Conservation (phyloP, 164 flowering plant genomes). For the Aristolochia fimbriata region DNA sequence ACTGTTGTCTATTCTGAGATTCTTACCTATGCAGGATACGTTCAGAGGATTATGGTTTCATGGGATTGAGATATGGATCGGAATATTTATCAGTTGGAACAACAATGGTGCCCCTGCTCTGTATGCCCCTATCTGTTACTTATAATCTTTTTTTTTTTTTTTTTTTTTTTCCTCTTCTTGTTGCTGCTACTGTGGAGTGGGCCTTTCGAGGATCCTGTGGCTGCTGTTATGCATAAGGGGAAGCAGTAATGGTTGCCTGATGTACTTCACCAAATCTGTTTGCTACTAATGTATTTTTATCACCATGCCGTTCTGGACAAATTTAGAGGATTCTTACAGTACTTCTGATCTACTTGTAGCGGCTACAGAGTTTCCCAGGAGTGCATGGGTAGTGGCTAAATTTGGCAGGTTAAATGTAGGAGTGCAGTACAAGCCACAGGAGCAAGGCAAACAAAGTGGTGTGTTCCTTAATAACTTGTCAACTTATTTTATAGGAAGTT, state of each 20-base stretch:
- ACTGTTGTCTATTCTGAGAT: no score
- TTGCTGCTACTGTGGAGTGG: not conserved
- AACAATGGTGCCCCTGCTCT: slow-evolving; percentile 51
- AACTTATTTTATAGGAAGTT: no score
- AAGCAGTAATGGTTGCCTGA: not conserved
- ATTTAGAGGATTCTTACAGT: not conserved
- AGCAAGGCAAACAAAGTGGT: no score
- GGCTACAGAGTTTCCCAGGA: slow-evolving; percentile 51
- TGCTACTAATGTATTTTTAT: not conserved
- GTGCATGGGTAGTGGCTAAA: slow-evolving; percentile 84
- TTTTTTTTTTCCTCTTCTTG: not conserved
- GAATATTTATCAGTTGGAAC: slow-evolving; percentile 66
- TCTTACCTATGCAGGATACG: slow-evolving; percentile 31
- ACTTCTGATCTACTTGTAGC: slow-evolving; percentile 17
- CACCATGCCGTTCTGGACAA: no score
- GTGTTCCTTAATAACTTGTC: no score
- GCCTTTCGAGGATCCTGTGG: not conserved
- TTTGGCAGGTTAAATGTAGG: slow-evolving; percentile 85
- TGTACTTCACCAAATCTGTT: not conserved
- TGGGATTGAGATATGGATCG: slow-evolving; percentile 90
- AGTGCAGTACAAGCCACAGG: slow-evolving; percentile 63
- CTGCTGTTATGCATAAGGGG: not conserved
- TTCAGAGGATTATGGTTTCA: slow-evolving; percentile 56
- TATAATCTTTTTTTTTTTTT: not conserved
- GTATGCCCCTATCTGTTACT: slow-evolving; percentile 28